Percentiles rank a stretch among this genome's conserved stretches.
Evolutionary conservation across 1,139 yeast genomes (phyloP).

Genomic region (Martiniozyma asiatica): DNA sequence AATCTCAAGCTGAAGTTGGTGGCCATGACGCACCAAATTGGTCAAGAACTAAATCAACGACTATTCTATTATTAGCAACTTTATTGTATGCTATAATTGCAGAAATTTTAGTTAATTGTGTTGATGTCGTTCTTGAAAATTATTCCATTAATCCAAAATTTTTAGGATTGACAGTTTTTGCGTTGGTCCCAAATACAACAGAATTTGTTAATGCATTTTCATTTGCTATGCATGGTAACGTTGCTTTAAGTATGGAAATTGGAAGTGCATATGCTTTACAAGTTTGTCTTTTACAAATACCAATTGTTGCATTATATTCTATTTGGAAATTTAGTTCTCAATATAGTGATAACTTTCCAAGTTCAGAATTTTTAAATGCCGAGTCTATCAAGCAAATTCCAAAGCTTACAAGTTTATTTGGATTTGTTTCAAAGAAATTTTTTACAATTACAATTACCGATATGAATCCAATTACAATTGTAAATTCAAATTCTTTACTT

Average conservation of each 20-base stretch:
- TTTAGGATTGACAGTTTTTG: conserved; percentile 87
- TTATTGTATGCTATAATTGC: conserved; percentile 85
- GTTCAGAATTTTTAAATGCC: no score
- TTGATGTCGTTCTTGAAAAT: conserved; percentile 71
- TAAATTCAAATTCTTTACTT: no score
- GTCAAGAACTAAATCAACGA: conserved; percentile 77
- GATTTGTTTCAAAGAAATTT: no score
- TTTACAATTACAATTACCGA: no score
- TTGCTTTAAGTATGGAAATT: conserved; percentile 92
- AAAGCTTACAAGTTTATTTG: conserved; percentile 1
- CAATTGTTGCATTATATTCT: conserved; percentile 75
- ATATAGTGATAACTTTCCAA: no score
- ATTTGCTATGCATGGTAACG: conserved; percentile 91
- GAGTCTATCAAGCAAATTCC: no score
- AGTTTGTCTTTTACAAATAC: conserved; percentile 91
- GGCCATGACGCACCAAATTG: conserved; percentile 98
- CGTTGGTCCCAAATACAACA: conserved; percentile 92
- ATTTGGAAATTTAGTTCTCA: conserved; percentile 26
- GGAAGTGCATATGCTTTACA: conserved; percentile 97
- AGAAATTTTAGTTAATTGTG: conserved; percentile 87
- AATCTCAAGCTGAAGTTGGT: conserved; percentile 24
- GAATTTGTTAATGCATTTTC: conserved; percentile 95
- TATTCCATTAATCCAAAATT: conserved; percentile 81
- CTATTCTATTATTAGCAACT: conserved; percentile 79
- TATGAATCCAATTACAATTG: no score